Base-by-base conservation (phyloP, 176 grass and related monocot species). In the Carex kokanica region DNA sequence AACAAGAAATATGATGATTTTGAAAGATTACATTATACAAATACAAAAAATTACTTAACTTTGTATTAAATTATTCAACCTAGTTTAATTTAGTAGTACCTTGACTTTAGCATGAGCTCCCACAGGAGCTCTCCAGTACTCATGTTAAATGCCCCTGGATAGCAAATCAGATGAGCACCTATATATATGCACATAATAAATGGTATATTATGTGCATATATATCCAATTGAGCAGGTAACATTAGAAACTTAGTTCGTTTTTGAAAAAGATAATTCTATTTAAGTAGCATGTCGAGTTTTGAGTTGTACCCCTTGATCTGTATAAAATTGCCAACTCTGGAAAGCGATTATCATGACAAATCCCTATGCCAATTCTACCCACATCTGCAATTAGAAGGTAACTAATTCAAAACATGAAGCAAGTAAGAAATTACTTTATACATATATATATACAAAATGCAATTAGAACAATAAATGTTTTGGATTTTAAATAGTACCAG, bases 41-140 rank as follows among this genome's bases (percentile, higher is more conserved):
- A 79, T 54, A 84, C 31, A 55, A 79, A 80, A 81, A 27, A 5
- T 73, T n/a, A 29, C 2, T 34, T 25, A 78, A 78, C 14, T 36
- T 10, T 18, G 75, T 4, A 59, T 17, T 57, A 3, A 13, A 47
- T 34, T 43, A 15, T 5, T 81, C 56, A 56, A 74, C 80, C 72
- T 18, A 59, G 21, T 16, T 49, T 62, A 1, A 12, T 79, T 32
- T 78, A 16, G 36, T 20, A 57, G 57, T 80, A 96, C 93, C 90
- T 96, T 82, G 87, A 90, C 61, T 87, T 96, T 79, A 92, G 90
- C 88, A 96, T 89, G 13, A 91, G 86, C 70, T 96, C 90, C 93
- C 93, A 96, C 11, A 91, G 90, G 23, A 92, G 87, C 34, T 85
- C 41, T 40, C 90, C 89, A 36, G 89, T 93, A 83, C 85, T 90